Conservation (phyloP, 1,284 basidiomycete species). For the Austroboletus novae-zelandiae region DNA sequence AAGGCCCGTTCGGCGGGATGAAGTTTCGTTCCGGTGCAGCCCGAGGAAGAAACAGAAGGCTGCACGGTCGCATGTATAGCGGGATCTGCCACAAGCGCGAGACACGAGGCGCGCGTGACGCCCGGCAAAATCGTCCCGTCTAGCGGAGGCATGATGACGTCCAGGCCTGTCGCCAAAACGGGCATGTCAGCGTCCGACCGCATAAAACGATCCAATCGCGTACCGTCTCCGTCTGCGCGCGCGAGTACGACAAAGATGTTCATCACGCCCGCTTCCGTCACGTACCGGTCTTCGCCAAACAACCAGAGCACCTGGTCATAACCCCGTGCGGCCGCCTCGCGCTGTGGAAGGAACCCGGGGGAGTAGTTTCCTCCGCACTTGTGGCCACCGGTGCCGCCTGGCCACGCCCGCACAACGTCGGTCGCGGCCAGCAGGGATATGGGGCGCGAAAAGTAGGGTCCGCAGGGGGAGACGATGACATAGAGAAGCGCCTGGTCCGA, state of each 20-base stretch:
- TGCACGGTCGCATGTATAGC: conserved; percentile 8
- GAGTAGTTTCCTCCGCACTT: conserved; percentile 75
- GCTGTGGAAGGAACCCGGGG: conserved; percentile 64
- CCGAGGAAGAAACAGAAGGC: background rate
- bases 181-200: background rate
- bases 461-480: conserved; percentile 64
- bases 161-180: conserved; percentile 38
- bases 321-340: conserved; percentile 59
- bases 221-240: conserved; percentile 42
- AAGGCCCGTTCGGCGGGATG: conserved; percentile 58
- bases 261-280: conserved; percentile 60
- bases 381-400: conserved; percentile 70
- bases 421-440: conserved; percentile 71
- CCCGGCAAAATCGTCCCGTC: conserved; percentile 75
- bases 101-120: conserved; percentile 72
- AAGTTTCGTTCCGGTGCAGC: conserved; percentile 34
- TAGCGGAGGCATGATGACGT: conserved; percentile 72
- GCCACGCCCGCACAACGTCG: conserved; percentile 78
- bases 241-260: conserved; percentile 59
- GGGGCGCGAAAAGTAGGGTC: conserved; percentile 73
- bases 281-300: conserved; percentile 31
- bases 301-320: conserved; percentile 72
- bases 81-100: conserved; percentile 51
- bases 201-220: conserved; percentile 10
- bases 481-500: conserved; percentile 73